Evolutionary conservation across 2,329 filamentous ascomycete species (phyloP).

Genomic region (Metarhizium anisopliae): DNA sequence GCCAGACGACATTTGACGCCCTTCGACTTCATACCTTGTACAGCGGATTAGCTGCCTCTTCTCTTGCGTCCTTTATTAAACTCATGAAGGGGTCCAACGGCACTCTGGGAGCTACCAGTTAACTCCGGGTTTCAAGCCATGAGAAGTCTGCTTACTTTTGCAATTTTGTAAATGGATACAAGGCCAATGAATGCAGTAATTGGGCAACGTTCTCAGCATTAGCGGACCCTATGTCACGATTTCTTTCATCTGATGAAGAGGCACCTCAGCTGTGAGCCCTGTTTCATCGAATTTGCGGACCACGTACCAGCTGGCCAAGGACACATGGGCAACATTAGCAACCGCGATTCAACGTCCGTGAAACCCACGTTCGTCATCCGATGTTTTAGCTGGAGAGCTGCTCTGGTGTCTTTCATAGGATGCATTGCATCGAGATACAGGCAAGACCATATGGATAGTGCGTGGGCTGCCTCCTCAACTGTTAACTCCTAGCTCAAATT

Average conservation of each 20-base stretch:
- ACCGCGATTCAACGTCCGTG: constrained; percentile 54
- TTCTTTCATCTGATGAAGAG: constrained; percentile 33
- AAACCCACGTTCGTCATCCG: constrained; percentile 57
- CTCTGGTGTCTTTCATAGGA: constrained; percentile 56
- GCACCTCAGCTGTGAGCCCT: background rate
- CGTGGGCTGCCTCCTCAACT: constrained; percentile 39
- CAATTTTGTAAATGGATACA: constrained; percentile 47
- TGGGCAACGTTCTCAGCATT: constrained; percentile 47
- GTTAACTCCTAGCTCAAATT: constrained; percentile 3
- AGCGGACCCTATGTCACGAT: constrained; percentile 41
- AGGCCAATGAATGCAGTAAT: constrained; percentile 43
- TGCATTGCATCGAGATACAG: constrained; percentile 54
- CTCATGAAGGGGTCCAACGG: constrained; percentile 46
- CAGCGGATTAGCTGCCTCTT: constrained; percentile 41
- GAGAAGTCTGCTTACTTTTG: constrained; percentile 30
- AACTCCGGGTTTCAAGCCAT: background rate
- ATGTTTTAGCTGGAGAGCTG: constrained; percentile 48
- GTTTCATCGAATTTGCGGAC: background rate
- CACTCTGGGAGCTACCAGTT: constrained; percentile 34
- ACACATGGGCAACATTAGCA: constrained; percentile 61
- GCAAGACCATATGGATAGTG: constrained; percentile 58
- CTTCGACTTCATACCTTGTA: constrained; percentile 37
- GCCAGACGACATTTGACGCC: constrained; percentile 10
- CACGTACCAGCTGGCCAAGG: constrained; percentile 56
- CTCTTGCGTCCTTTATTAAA: constrained; percentile 45